These are phyloP conservation scores for Paramecium bursaria DNA, from an alignment of 73 alveolate species.

Conservation along the genomic window DNA sequence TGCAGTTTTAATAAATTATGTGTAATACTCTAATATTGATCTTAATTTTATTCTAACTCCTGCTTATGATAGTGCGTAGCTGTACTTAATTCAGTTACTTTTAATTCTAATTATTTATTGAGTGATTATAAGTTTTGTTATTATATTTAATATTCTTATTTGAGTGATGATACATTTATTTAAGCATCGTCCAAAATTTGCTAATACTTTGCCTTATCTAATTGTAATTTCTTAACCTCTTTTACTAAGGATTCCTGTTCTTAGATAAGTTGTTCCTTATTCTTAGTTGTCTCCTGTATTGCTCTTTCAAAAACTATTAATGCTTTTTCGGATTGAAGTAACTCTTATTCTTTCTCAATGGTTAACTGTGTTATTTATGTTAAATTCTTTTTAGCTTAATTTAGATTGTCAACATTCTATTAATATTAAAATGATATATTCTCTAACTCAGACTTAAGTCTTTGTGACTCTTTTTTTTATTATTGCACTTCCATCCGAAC, in stretches of 20 bases:
- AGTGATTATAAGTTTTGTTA: slow-evolving; percentile 47
- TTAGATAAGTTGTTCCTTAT: background rate
- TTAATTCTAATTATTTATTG: slow-evolving; percentile 35
- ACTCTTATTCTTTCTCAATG: slow-evolving; percentile 42
- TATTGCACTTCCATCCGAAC: background rate
- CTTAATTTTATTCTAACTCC: background rate
- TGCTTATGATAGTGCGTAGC: slow-evolving; percentile 35
- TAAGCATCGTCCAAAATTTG: slow-evolving; percentile 53
- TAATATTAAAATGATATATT: slow-evolving; percentile 1
- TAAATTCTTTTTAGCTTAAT: slow-evolving; percentile 39
- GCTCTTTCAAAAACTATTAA: slow-evolving; percentile 27
- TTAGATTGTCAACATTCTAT: background rate
- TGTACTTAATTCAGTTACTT: slow-evolving; percentile 53
- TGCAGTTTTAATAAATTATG: slow-evolving; percentile 12
- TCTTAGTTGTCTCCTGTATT: slow-evolving; percentile 8
- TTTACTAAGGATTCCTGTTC: slow-evolving; percentile 10
- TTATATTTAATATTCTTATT: slow-evolving; percentile 36
- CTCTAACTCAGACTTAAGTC: background rate
- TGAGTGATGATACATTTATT: background rate
- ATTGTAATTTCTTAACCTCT: slow-evolving; percentile 36
- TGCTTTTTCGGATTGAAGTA: slow-evolving; percentile 12
- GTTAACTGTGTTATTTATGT: slow-evolving; percentile 35
- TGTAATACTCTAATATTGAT: background rate
- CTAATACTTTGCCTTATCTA: slow-evolving; percentile 31
- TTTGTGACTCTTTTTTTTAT: background rate